A percentile compares a stretch with the other conserved stretches of the same genome.
These are phyloP conservation scores for Pyrenopolyporus hunteri DNA, from an alignment of 495 filamentous ascomycete genomes.

Conservation along the genomic window DNA sequence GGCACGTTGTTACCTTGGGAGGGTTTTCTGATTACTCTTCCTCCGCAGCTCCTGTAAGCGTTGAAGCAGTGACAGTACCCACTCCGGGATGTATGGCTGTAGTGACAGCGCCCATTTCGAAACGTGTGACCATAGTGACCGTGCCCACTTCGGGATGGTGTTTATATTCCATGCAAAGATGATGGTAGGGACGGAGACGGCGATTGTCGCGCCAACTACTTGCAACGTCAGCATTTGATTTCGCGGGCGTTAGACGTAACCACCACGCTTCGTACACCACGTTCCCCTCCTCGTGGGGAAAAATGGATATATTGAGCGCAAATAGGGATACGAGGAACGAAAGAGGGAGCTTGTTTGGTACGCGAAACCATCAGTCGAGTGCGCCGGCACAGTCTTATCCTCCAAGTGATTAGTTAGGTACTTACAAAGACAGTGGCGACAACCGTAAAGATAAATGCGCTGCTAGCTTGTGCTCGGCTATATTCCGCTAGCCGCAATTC, in stretches of 20 bases:
- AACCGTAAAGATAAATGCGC: slow-evolving; percentile 22
- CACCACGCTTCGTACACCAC: slow-evolving; percentile 22
- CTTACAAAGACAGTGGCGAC: slow-evolving; percentile 27
- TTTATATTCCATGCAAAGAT: slow-evolving; percentile 21
- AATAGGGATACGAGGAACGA: slow-evolving; percentile 30
- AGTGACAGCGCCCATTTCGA: neutral
- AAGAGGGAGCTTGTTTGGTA: slow-evolving; percentile 25
- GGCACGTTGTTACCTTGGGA: neutral
- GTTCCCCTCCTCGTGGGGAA: slow-evolving; percentile 19
- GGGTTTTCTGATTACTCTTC: neutral
- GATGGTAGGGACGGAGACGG: slow-evolving; percentile 20
- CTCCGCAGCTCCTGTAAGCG: neutral
- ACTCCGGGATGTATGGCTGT: neutral
- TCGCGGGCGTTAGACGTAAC: slow-evolving; percentile 13
- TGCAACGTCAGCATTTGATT: neutral
- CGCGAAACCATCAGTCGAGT: slow-evolving; percentile 1
- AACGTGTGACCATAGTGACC: neutral
- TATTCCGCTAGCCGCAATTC: slow-evolving; percentile 29
- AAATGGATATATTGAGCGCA: slow-evolving; percentile 17
- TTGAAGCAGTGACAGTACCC: neutral
- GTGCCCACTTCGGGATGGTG: slow-evolving; percentile 2
- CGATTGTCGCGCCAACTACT: slow-evolving; percentile 14
- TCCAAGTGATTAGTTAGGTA: neutral
- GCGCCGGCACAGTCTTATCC: neutral
- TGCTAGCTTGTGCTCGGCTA: slow-evolving; percentile 18